Base-by-base conservation (phyloP, 768 basidiomycete genomes). In the Podaxis sp. region DNA sequence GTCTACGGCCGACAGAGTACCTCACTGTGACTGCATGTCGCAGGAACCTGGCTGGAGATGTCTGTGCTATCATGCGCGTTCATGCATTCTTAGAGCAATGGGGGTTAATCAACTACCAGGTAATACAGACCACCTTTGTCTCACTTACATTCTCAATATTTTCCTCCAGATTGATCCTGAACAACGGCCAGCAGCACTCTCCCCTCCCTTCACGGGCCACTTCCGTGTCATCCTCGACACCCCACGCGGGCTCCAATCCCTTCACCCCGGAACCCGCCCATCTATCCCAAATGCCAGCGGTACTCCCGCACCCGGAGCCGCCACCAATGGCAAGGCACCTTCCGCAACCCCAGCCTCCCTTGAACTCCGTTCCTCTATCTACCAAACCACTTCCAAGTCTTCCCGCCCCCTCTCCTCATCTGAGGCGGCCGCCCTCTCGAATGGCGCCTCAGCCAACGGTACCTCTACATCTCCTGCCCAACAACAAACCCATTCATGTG, bases 41-140 rank as follows among this genome's bases (percentile, higher is more conserved):
- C 69, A 78, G 97, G 64, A 99, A 99, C 74, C 74, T 99, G 64
- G 96, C 96, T 4, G 97, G 97, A 48, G 97, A 99, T 72, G 97
- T 98, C 5, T 98, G 97, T 69, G 94, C 93, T 25, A 91, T 99
- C 68, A 96, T 98, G 95, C 88, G 97, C 55, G 96, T 99, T 1
- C 97, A 99, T 73, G 95, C 95, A 3, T 98, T 99, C 72, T 80
- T 99, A 35, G 97, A 98, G 72, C 97, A 98, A 69, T 99, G 97
- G 97, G 97, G 97, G 0, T 79, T 99, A 61, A 88, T 99, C 69
- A 99, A 99, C 77, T 99, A 99, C 73, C 97, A 99, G 82, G 96
- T 95, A 64, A 59, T 84, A 69, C 23, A 28, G 57, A 44, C 3
- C 47, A 32, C 1, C 51, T 36, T 5, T 10, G 23, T 53, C 37